Percentiles rank a stretch among this genome's conserved stretches.
Evolutionary conservation across 805 yeast genomes (phyloP).

Genomic region (Cyberlindnera subsufficiens): DNA sequence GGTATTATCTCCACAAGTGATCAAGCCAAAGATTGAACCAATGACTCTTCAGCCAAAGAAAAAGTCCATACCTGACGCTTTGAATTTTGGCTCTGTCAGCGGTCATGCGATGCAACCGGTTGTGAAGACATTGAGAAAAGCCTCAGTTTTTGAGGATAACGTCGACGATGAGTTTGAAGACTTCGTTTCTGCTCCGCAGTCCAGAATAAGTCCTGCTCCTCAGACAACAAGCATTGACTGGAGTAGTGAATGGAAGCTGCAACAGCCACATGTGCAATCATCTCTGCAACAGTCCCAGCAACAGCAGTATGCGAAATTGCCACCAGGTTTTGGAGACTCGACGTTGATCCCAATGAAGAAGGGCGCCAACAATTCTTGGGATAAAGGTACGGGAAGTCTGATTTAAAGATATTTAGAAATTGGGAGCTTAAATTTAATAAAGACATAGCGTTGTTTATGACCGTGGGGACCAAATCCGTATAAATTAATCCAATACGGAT

Average conservation of each 20-base stretch:
- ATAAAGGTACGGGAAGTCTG: constrained; percentile 12
- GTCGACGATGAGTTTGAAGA: constrained; percentile 25
- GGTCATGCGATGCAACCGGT: constrained; percentile 9
- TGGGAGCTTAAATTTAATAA: background rate
- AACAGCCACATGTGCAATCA: constrained; percentile 1
- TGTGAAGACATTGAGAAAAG: constrained; percentile 10
- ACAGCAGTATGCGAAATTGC: constrained; percentile 19
- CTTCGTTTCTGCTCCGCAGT: constrained; percentile 27
- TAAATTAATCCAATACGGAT: too few species aligned
- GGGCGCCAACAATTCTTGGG: constrained; percentile 1
- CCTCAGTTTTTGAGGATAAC: background rate
- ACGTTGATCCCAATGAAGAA: constrained; percentile 28
- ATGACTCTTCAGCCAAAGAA: constrained; percentile 14
- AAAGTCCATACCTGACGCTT: background rate
- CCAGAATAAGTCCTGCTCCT: constrained; percentile 15
- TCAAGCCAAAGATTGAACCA: constrained; percentile 17
- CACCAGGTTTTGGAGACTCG: constrained; percentile 36
- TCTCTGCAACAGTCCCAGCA: constrained; percentile 2
- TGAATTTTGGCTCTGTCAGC: constrained; percentile 14
- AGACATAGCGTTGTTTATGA: background rate
- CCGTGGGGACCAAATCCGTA: too few species aligned
- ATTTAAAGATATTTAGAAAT: constrained; percentile 3
- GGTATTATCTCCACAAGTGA: constrained; percentile 4
- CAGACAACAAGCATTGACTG: constrained; percentile 15
- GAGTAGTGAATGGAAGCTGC: constrained; percentile 14